Base-by-base conservation (phyloP, 257 asterid genomes). In the Gentiana macrophylla region DNA sequence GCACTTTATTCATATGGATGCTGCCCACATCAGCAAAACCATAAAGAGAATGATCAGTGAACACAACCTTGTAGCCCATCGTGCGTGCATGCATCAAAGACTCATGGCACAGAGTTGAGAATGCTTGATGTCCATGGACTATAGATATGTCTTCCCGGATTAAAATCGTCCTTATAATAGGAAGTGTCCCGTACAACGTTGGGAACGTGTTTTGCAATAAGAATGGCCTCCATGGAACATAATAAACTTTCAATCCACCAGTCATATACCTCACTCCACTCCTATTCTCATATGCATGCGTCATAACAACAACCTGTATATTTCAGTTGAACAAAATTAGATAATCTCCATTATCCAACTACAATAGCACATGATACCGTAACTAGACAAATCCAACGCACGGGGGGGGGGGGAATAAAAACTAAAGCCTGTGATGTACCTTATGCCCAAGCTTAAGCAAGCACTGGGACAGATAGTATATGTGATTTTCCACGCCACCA, bases 261-360 rank as follows among this genome's bases (percentile, higher is more conserved):
- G 97, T 88, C 97, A 88, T 88, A 67, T 92, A 92, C 69, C 97
- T 80, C 70, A 92, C 97, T 55, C 95, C 95, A 3, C 94, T 85
- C 52, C 98, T 88, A 63, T 80, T 84, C 65, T 71, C 69, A 62
- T 92, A 92, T 60, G 97, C 95, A 67, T 92, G 98, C 56, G 95
- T 88, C 98, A 92, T 76, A 55, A 92, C 93, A 49, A 83, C 84
- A 65, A 88, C 95, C 98, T 92, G 77, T 49, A 24, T 24, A 55
- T 56, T 59, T 52, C 53, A 49, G 49, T 66, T 32, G 50, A 55
- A 50, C 53, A 60, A 10, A 8, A 54, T 41, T 41, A 41, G 2
- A 46, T 57, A 12, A 56, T 9, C 37, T 41, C 33, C 37, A 5
- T 9, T 6, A 44, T 13, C 32, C 12, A 37, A 55, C 34, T 2